Evolutionary conservation across 768 basidiomycete species (phyloP).

Genomic region (Psilocybe sp.): DNA sequence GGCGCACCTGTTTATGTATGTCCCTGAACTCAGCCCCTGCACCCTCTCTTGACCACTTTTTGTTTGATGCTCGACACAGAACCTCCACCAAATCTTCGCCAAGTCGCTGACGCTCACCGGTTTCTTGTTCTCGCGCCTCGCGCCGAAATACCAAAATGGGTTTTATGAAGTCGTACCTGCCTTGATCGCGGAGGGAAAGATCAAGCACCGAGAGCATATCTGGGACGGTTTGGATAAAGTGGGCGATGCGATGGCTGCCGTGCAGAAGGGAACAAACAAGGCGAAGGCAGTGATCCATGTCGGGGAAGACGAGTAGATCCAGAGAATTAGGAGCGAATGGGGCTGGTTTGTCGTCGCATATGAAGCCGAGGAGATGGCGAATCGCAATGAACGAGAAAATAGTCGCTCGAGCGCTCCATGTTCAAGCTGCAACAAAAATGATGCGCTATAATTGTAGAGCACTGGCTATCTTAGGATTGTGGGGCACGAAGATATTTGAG

Average conservation of each 20-base stretch:
- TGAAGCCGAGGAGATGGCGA: no score
- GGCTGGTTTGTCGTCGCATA: no score
- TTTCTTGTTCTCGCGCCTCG: constrained; percentile 30
- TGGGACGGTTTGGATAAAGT: constrained; percentile 37
- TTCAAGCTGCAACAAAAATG: no score
- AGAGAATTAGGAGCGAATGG: no score
- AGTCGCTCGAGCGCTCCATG: no score
- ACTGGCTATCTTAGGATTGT: no score
- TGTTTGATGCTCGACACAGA: constrained; percentile 21
- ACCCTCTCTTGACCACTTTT: no score
- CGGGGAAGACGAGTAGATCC: constrained; percentile 17
- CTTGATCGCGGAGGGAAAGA: constrained; percentile 36
- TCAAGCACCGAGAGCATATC: constrained; percentile 44
- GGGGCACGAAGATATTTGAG: no score
- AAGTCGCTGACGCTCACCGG: constrained; percentile 36
- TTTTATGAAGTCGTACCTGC: constrained; percentile 41
- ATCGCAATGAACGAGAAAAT: no score
- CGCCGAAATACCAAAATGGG: constrained; percentile 30
- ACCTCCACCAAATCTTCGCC: constrained; percentile 30
- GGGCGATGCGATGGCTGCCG: constrained; percentile 27
- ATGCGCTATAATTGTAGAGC: no score
- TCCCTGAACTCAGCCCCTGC: no score
- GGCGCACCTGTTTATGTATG: constrained; percentile 9
- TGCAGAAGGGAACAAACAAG: constrained; percentile 28
- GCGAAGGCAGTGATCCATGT: constrained; percentile 28